Conservation (phyloP, 495 filamentous ascomycete species). For the Penicillium herquei region DNA sequence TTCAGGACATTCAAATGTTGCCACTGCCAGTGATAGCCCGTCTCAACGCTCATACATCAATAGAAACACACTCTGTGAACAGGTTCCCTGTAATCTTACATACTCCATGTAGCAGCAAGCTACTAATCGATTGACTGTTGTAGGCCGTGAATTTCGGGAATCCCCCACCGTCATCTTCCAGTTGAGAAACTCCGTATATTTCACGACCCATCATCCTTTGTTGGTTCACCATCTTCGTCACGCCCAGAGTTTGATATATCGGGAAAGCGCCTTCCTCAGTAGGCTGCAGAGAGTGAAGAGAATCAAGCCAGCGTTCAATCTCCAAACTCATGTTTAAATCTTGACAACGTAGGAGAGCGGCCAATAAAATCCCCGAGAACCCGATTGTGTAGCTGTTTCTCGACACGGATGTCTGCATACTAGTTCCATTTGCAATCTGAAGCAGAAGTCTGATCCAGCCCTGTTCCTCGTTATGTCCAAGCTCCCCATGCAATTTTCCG, state of each 20-base stretch:
- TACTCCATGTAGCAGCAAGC: constrained; percentile 23
- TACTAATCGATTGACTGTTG: constrained; percentile 30
- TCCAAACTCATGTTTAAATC: constrained; percentile 11
- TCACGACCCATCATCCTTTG: constrained; percentile 18
- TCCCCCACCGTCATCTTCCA: constrained; percentile 30
- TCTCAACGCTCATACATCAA: background rate
- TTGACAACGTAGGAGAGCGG: constrained; percentile 24
- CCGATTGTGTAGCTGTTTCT: constrained; percentile 33
- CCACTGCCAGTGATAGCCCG: too few species aligned
- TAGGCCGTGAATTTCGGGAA: constrained; percentile 26
- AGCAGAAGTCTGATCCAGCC: constrained; percentile 21
- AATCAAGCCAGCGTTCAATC: constrained; percentile 25
- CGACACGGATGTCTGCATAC: constrained; percentile 13
- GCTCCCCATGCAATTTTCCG: background rate
- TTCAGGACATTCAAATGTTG: too few species aligned
- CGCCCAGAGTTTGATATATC: constrained; percentile 25
- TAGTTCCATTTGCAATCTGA: constrained; percentile 19
- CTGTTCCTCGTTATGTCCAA: constrained; percentile 13
- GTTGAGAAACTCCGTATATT: constrained; percentile 19
- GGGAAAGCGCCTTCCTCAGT: constrained; percentile 32
- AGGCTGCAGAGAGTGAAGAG: constrained; percentile 12
- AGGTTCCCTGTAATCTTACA: constrained; percentile 1
- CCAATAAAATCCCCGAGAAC: constrained; percentile 27
- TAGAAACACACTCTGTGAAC: constrained; percentile 6
- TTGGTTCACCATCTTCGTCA: constrained; percentile 21